Conservation (phyloP, 768 basidiomycete genomes). For the Collybiopsis confluens region DNA sequence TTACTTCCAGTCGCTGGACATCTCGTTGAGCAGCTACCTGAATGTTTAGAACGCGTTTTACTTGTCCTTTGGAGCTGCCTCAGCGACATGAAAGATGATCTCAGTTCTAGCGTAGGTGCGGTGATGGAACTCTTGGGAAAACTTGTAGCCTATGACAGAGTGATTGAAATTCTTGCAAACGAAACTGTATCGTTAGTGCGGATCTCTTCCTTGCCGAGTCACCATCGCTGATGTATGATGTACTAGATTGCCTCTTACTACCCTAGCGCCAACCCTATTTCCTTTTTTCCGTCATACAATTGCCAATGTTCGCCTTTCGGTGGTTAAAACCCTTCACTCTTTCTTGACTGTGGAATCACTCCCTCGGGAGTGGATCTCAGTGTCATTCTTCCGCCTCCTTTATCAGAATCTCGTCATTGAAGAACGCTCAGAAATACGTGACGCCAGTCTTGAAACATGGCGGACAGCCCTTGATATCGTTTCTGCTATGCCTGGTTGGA, state of each 20-base stretch:
- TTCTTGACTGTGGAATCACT: slow-evolving; percentile 79
- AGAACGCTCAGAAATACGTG: slow-evolving; percentile 80
- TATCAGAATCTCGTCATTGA: slow-evolving; percentile 95
- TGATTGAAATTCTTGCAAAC: slow-evolving; percentile 72
- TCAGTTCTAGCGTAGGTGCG: slow-evolving; percentile 93
- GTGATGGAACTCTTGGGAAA: slow-evolving; percentile 98
- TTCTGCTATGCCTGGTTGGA: slow-evolving; percentile 37
- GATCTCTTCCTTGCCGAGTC: not conserved
- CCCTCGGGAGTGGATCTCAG: slow-evolving; percentile 75
- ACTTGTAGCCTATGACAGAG: slow-evolving; percentile 72
- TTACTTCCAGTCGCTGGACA: slow-evolving; percentile 81
- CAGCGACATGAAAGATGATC: slow-evolving; percentile 90
- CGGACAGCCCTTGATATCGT: slow-evolving; percentile 58
- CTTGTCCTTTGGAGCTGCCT: slow-evolving; percentile 89
- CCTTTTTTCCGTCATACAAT: slow-evolving; percentile 99
- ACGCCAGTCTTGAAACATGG: slow-evolving; percentile 73
- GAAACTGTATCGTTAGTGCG: slow-evolving; percentile 63
- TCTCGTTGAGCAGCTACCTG: slow-evolving; percentile 71
- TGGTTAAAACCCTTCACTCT: slow-evolving; percentile 81
- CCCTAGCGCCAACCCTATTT: slow-evolving; percentile 82
- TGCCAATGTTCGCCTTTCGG: slow-evolving; percentile 85
- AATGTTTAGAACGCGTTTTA: slow-evolving; percentile 69
- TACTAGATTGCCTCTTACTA: slow-evolving; percentile 70
- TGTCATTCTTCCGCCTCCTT: slow-evolving; percentile 74
- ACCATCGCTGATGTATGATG: not conserved